Evolutionary conservation across 2,329 filamentous ascomycete genomes (phyloP).

Genomic region (Thelonectria blattea): DNA sequence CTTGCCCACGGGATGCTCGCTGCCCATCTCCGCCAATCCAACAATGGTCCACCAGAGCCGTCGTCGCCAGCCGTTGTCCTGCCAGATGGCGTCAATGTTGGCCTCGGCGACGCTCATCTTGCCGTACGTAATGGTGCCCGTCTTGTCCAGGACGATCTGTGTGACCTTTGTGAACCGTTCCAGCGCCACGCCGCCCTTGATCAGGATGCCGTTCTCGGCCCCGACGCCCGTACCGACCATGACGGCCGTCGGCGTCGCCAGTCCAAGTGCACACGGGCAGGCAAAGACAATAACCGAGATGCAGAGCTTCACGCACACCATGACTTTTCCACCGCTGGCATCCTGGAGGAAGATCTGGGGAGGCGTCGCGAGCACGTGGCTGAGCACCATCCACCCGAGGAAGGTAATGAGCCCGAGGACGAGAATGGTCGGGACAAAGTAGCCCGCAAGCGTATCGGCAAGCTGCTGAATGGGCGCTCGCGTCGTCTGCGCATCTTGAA

Average conservation of each 20-base stretch:
- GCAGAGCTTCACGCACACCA: slow-evolving; percentile 96
- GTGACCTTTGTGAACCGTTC: slow-evolving; percentile 91
- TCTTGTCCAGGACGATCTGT: slow-evolving; percentile 93
- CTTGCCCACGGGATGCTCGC: slow-evolving; percentile 94
- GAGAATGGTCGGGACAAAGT: slow-evolving; percentile 92
- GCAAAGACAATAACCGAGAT: slow-evolving; percentile 99
- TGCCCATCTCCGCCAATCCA: slow-evolving; percentile 92
- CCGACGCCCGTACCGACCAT: slow-evolving; percentile 99
- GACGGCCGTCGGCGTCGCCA: slow-evolving; percentile 94
- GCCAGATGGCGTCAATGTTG: slow-evolving; percentile 73
- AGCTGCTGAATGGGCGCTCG: slow-evolving; percentile 93
- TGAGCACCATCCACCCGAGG: slow-evolving; percentile 90
- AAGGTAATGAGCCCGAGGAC: slow-evolving; percentile 86
- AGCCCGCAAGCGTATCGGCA: slow-evolving; percentile 88
- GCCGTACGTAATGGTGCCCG: slow-evolving; percentile 90
- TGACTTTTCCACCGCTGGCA: slow-evolving; percentile 85
- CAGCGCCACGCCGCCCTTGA: slow-evolving; percentile 92
- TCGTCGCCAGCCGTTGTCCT: slow-evolving; percentile 68
- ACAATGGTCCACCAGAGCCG: slow-evolving; percentile 95
- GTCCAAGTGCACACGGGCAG: slow-evolving; percentile 93
- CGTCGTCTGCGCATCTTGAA: slow-evolving; percentile 94
- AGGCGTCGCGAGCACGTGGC: slow-evolving; percentile 82
- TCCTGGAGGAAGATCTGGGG: slow-evolving; percentile 85
- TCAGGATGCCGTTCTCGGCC: slow-evolving; percentile 94
- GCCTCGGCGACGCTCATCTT: slow-evolving; percentile 90